A percentile compares a stretch with the other conserved stretches of the same genome.
Evolutionary conservation across 1,284 basidiomycete genomes (phyloP).

Genomic region (Amylostereum areolatum): DNA sequence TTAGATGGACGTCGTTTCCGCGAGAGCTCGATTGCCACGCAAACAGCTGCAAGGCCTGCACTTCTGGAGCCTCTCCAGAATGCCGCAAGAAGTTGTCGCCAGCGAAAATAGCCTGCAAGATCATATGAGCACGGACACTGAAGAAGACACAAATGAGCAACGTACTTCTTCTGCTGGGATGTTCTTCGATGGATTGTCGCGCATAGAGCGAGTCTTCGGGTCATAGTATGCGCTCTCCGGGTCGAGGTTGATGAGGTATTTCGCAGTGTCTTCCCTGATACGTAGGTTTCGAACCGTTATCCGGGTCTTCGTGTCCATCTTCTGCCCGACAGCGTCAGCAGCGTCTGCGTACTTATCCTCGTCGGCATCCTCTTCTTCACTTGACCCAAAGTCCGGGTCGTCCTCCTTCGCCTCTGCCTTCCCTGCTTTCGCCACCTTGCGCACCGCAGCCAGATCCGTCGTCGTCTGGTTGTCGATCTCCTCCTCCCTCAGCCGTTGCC

Average conservation of each 20-base stretch:
- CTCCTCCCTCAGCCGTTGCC: slow-evolving; percentile 88
- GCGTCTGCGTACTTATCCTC: slow-evolving; percentile 97
- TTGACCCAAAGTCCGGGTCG: slow-evolving; percentile 93
- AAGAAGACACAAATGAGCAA: slow-evolving; percentile 4
- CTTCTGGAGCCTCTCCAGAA: slow-evolving; percentile 87
- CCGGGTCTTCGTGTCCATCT: slow-evolving; percentile 95
- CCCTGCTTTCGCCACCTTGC: slow-evolving; percentile 53
- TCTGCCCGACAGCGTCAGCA: slow-evolving; percentile 96
- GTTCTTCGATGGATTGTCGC: slow-evolving; percentile 84
- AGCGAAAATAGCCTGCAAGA: slow-evolving; percentile 74
- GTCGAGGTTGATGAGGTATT: slow-evolving; percentile 97
- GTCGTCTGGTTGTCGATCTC: slow-evolving; percentile 96
- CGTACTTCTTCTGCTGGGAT: slow-evolving; percentile 81
- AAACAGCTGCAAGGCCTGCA: slow-evolving; percentile 91
- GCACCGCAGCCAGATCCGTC: slow-evolving; percentile 68
- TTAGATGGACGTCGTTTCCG: slow-evolving; percentile 93
- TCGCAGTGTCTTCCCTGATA: slow-evolving; percentile 98
- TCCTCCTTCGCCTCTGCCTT: slow-evolving; percentile 59
- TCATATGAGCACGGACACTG: not conserved
- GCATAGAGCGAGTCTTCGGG: slow-evolving; percentile 99
- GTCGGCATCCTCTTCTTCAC: slow-evolving; percentile 91
- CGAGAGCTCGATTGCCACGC: slow-evolving; percentile 94
- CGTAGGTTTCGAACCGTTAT: slow-evolving; percentile 98
- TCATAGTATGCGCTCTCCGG: slow-evolving; percentile 97
- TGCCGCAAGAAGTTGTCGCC: slow-evolving; percentile 94